Evolutionary conservation across 2,329 filamentous ascomycete species (phyloP), one percentile per base, ranked within the genome.

Genomic region (Fonsecaea erecta): DNA sequence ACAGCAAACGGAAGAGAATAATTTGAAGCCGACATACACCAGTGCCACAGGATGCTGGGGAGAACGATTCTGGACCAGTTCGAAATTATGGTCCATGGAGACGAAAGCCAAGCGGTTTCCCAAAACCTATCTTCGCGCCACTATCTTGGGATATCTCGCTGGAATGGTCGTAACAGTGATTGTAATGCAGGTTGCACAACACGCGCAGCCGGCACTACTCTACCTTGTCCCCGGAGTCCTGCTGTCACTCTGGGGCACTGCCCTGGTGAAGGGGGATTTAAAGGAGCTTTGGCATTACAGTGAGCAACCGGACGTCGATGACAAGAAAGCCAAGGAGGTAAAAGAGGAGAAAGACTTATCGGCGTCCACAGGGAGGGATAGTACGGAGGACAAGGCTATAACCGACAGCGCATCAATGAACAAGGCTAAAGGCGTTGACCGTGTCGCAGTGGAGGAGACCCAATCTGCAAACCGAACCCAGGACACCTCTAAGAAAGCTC

Each of bases 181-280:
- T 0, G 90, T 93, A 72, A 90, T 98, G 79, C 83, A 93, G 56
- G 79, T 92, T 9, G 95, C 88, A 73, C 84, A 89, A 53, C 92
- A 92, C 68, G 92, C 91, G 2, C 94, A 99, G 75, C 94, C 94
- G 0, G 94, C 95, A 7, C 83, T 99, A 34, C 81, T 99, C 14
- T 98, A 98, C 75, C 86, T 99, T 6, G 95, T 98, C 0, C 94
- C 94, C 0, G 89, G 91, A 0, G 92, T 98, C 0, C 79, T 97
- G 4, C 82, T 85, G 1, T 85, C 89, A 1, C 75, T 95, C 0
- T 96, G 92, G 90, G 77, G 87, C 2, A 95, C 90, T 1, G 94
- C 90, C 0, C 71, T 88, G 3, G 75, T 84, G 18, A 86, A 88
- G 11, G 90, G 92, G 1, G 93, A 98, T 73, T 69, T 94, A 1